Evolutionary conservation across 139 green algal species (phyloP), one percentile per base, ranked within the genome.

Genomic region (Coelastrella sp.): DNA sequence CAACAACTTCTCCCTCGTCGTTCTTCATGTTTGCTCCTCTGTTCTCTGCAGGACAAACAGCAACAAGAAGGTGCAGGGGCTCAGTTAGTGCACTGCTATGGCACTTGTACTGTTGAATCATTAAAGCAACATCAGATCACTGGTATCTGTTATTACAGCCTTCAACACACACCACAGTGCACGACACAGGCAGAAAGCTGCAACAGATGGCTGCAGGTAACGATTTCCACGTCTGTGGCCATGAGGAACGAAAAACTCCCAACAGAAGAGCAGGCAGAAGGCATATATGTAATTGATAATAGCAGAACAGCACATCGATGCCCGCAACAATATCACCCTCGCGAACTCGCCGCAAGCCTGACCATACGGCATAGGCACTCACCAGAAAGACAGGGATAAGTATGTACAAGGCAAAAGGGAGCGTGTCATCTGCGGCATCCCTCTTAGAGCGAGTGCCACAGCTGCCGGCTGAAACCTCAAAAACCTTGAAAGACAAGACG

Each of bases 1-100:
- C 97, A 25, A 99, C 95, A 74, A 93, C 94, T 83, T 98, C 72
- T 25, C 72, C 72, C 72, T 80, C 72, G 72, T 80, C 72, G 72
- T 80, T 80, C 72, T 80, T 80, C 72, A 80, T 80, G n/a, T 74
- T 45, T 48, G 35, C 32, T 71, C 32, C 62, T n/a, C 53, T 64
- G 53, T 64, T 64, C 53, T 64, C 53, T 64, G 53, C 53, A 21
- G 30, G 15, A n/a, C 53, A 64, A 27, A 25, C 53, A 63, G 53
- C 53, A 63, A 5, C 45, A 57, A 57, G 15, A n/a, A n/a, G n/a
- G n/a, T n/a, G n/a, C n/a, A n/a, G n/a, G n/a, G n/a, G n/a, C n/a
- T n/a, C n/a, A n/a, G n/a, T n/a, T n/a, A n/a, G n/a, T n/a, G n/a
- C n/a, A n/a, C n/a, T n/a, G n/a, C n/a, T n/a, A n/a, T n/a, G n/a